Conservation (phyloP, 2,329 filamentous ascomycete species). For the Hypocreales sp. region DNA sequence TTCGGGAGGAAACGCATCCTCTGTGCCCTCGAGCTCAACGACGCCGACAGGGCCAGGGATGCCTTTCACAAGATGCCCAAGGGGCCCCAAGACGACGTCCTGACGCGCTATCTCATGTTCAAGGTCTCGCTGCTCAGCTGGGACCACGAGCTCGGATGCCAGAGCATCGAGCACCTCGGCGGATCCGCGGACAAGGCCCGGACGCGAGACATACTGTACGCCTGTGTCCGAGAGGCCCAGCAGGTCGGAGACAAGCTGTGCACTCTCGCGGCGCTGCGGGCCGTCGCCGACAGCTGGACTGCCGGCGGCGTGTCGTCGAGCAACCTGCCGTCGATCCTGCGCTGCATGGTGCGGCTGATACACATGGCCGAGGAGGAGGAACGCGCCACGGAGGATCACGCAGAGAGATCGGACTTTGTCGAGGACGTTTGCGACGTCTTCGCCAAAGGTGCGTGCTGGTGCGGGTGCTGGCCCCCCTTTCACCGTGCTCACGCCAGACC, state of each 20-base stretch:
- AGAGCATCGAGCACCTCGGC: constrained; percentile 47
- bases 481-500: constrained; percentile 1
- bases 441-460: constrained; percentile 28
- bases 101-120: constrained; percentile 62
- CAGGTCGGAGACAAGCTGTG: constrained; percentile 44
- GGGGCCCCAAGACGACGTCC: constrained; percentile 38
- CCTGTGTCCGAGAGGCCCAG: constrained; percentile 67
- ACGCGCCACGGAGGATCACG: constrained; percentile 5
- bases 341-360: constrained; percentile 37
- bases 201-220: constrained; percentile 50
- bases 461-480: constrained; percentile 1
- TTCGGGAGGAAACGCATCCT: constrained; percentile 58
- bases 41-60: constrained; percentile 9
- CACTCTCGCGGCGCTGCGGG: constrained; percentile 24
- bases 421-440: constrained; percentile 39
- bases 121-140: constrained; percentile 48
- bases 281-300: constrained; percentile 14
- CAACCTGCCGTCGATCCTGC: constrained; percentile 20
- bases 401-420: constrained; percentile 7
- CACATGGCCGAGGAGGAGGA: constrained; percentile 23
- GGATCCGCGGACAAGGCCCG: constrained; percentile 31
- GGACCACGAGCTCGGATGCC: constrained; percentile 41
- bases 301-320: constrained; percentile 6
- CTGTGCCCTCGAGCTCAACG: constrained; percentile 41
- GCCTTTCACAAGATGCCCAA: constrained; percentile 44